Evolutionary conservation across 139 green algal genomes (phyloP), one percentile per base, ranked within the genome.

Genomic region (Coelastrella sp.): DNA sequence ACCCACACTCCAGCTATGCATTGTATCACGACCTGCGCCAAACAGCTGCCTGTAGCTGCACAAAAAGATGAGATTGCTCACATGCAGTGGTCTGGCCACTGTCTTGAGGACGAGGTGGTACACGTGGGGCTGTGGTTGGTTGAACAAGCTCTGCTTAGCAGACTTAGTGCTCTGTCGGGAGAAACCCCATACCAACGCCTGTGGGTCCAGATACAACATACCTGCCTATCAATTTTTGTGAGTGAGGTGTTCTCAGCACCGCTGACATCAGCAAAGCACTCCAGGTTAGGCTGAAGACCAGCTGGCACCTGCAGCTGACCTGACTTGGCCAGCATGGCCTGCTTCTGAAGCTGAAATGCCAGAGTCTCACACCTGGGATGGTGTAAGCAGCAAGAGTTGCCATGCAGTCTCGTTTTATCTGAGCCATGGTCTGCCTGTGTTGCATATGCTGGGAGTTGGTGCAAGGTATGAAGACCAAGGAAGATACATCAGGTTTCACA

Each of bases 291-390:
- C 3, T 14, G 19, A 81, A 14, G 71, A 57, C n/a, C 71, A 73
- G 8, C 83, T 80, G 65, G 4, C 54, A 80, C 59, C 54, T 68
- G 10, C 84, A 89, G n/a, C 71, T 82, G 68, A 5, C 84, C 71
- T 7, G 84, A 22, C 5, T 73, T 59, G 19, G 20, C 16, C 16
- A 89, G 71, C 68, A 82, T 82, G 68, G 84, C 84, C 23, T 89
- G 84, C 3, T 71, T 68, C 84, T 23, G 84, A 64, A 89, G 56
- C 71, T 89, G 84, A 11, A 13, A 66, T 16, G 82, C 11, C 11
- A 83, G 14, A 57, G 14, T 3, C 57, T 82, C 57, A 89, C 68
- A 81, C 84, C 84, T 89, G 83, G 59, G 56, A 76, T 7, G 14
- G 17, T 23, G 8, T 23, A 22, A n/a, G 22, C 17, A 76, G 22